These are phyloP conservation scores for Elongisporangium senticosum DNA, from an alignment of 352 stramenopile genomes.

Conservation along the genomic window DNA sequence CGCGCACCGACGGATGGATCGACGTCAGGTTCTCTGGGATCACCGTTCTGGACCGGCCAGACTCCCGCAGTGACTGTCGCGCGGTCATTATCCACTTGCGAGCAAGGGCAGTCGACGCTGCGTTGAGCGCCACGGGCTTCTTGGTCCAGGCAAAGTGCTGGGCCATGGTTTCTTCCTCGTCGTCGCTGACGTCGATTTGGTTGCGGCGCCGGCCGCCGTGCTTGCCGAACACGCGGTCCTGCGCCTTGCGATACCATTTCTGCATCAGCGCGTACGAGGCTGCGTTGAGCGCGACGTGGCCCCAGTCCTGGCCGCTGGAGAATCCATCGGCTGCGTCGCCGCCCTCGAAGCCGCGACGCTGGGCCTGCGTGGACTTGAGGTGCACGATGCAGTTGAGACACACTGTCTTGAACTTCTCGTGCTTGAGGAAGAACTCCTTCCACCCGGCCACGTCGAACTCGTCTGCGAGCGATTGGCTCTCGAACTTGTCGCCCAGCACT, in stretches of 20 bases:
- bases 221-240: slow-evolving; percentile 85
- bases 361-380: slow-evolving; percentile 35
- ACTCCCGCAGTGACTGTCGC: slow-evolving; percentile 52
- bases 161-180: slow-evolving; percentile 74
- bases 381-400: slow-evolving; percentile 91
- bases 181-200: slow-evolving; percentile 77
- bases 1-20: slow-evolving; percentile 45
- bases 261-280: slow-evolving; percentile 87
- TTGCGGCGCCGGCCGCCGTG: slow-evolving; percentile 42
- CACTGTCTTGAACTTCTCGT: slow-evolving; percentile 93
- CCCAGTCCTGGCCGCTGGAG: slow-evolving; percentile 33
- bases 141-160: slow-evolving; percentile 78
- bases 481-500: slow-evolving; percentile 91
- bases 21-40: slow-evolving; percentile 51
- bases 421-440: slow-evolving; percentile 93
- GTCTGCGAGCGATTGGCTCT: slow-evolving; percentile 75
- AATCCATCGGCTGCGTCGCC: slow-evolving; percentile 10
- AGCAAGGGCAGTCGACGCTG: slow-evolving; percentile 75
- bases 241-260: slow-evolving; percentile 89
- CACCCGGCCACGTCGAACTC: slow-evolving; percentile 93
- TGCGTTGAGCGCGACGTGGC: slow-evolving; percentile 65
- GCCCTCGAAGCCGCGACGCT: slow-evolving; percentile 20
- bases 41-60: slow-evolving; percentile 23
- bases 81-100: slow-evolving; percentile 75
- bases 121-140: slow-evolving; percentile 56